phyloP scores from a whole-genome alignment of 1,139 yeast species.

The Pichia sp. region DNA sequence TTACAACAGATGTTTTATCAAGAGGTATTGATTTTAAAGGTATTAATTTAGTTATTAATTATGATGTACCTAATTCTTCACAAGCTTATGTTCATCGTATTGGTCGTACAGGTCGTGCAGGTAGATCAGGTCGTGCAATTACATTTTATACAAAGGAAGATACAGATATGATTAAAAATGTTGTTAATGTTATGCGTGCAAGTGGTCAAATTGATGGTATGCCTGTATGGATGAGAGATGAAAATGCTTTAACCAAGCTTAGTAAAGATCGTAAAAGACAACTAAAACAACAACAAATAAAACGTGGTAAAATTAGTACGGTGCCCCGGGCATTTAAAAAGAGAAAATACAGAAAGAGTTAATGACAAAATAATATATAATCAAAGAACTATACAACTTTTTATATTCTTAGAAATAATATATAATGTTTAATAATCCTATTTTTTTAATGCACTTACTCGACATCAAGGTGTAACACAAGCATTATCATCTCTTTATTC shows the following conservation, averaged over 20 bases:
- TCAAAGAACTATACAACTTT: too few relatives aligned
- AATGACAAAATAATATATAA: too few relatives aligned
- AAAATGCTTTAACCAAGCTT: constrained; percentile 52
- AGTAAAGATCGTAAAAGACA: constrained; percentile 59
- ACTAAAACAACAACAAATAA: constrained; percentile 54
- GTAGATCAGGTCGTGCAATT: constrained; percentile 76
- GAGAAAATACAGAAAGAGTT: constrained; percentile 9
- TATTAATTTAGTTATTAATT: constrained; percentile 87
- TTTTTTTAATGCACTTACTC: too few relatives aligned
- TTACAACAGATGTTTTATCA: constrained; percentile 92
- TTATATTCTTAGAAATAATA: too few relatives aligned
- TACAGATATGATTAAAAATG: constrained; percentile 65
- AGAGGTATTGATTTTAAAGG: constrained; percentile 98
- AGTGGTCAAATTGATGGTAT: constrained; percentile 67
- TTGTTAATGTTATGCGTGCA: constrained; percentile 90
- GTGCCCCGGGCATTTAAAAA: constrained; percentile 64
- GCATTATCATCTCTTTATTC: too few relatives aligned
- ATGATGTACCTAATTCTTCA: constrained; percentile 91
- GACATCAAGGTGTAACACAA: too few relatives aligned
- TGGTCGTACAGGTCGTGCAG: constrained; percentile 98
- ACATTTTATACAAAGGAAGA: constrained; percentile 95
- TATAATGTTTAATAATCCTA: too few relatives aligned
- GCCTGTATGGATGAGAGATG: constrained; percentile 72
- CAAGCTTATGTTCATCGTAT: constrained; percentile 96
- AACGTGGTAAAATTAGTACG: constrained; percentile 75